Conservation (phyloP, 768 basidiomycete species). For the Mycena rebaudengoi region DNA sequence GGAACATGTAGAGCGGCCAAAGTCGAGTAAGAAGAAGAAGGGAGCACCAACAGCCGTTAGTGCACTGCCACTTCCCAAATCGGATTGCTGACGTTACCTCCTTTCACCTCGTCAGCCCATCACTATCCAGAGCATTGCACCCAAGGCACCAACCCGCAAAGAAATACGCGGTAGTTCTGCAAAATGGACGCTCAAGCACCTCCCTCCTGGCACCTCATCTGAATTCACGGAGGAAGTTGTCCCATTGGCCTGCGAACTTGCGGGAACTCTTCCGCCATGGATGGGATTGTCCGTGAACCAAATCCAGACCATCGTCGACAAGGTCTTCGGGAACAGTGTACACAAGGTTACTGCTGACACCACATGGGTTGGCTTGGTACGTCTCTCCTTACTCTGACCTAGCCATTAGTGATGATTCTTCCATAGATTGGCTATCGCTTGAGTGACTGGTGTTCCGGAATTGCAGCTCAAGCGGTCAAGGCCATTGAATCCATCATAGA, state of each 20-base stretch:
- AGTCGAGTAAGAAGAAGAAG: not conserved
- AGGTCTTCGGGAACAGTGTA: not conserved
- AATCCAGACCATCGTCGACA: not conserved
- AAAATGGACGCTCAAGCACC: not conserved
- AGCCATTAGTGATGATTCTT: not conserved
- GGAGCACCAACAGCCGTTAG: not conserved
- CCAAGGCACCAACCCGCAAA: not conserved
- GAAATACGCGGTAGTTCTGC: not conserved
- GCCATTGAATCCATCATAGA: not conserved
- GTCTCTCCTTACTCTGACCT: not conserved
- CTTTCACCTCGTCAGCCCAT: not conserved
- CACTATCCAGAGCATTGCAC: too few species aligned
- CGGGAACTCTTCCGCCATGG: not conserved
- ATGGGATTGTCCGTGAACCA: not conserved
- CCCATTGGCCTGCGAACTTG: not conserved
- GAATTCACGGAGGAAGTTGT: not conserved
- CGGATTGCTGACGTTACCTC: not conserved
- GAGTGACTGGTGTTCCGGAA: not conserved
- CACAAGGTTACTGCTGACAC: not conserved
- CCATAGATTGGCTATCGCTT: not conserved
- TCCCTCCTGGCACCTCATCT: not conserved
- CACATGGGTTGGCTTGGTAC: not conserved
- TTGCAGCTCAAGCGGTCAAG: not conserved
- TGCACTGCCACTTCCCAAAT: not conserved
- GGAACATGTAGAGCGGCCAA: not conserved